Evolutionary conservation across 176 grass and related monocot species (phyloP).

Genomic region (Elymus sibiricus): DNA sequence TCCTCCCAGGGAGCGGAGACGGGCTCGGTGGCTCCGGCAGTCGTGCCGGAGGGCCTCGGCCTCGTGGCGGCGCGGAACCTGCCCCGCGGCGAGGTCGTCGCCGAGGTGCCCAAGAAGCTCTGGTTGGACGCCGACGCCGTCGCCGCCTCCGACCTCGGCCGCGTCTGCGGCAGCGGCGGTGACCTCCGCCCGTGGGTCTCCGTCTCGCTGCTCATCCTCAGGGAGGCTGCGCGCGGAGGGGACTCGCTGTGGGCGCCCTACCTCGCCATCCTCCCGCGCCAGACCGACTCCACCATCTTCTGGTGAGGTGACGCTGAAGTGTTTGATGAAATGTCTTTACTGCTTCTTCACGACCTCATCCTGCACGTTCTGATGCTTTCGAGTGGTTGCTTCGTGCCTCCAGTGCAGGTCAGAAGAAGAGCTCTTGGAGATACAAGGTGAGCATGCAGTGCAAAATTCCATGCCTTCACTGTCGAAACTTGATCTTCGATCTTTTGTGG

Average conservation of each 20-base stretch:
- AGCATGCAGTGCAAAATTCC: not conserved
- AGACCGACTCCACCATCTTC: slow-evolving; percentile 90
- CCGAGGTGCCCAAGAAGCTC: slow-evolving; percentile 83
- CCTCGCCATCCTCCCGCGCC: slow-evolving; percentile 64
- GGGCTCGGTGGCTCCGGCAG: slow-evolving; percentile 40
- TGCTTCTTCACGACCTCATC: not conserved
- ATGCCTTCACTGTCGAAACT: not conserved
- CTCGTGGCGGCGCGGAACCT: slow-evolving; percentile 66
- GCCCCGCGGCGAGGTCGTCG: slow-evolving; percentile 66
- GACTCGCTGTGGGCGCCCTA: slow-evolving; percentile 87
- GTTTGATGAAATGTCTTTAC: slow-evolving; percentile 23
- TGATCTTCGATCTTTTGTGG: not conserved
- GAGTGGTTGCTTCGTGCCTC: slow-evolving; percentile 53
- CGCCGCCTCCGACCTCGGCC: slow-evolving; percentile 64
- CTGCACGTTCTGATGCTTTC: slow-evolving; percentile 26
- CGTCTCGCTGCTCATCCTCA: slow-evolving; percentile 71
- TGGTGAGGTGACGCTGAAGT: slow-evolving; percentile 42
- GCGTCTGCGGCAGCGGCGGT: slow-evolving; percentile 32
- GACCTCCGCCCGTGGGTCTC: slow-evolving; percentile 69
- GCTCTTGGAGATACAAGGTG: slow-evolving; percentile 93
- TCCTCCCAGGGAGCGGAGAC: slow-evolving; percentile 39
- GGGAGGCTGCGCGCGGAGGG: slow-evolving; percentile 51
- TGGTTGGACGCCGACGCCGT: slow-evolving; percentile 88
- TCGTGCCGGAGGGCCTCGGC: slow-evolving; percentile 74
- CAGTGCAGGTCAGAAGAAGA: slow-evolving; percentile 99